Base-by-base conservation (phyloP, 225 moss, liverwort and hornwort genomes). In the Pseudoscleropodium purum region DNA sequence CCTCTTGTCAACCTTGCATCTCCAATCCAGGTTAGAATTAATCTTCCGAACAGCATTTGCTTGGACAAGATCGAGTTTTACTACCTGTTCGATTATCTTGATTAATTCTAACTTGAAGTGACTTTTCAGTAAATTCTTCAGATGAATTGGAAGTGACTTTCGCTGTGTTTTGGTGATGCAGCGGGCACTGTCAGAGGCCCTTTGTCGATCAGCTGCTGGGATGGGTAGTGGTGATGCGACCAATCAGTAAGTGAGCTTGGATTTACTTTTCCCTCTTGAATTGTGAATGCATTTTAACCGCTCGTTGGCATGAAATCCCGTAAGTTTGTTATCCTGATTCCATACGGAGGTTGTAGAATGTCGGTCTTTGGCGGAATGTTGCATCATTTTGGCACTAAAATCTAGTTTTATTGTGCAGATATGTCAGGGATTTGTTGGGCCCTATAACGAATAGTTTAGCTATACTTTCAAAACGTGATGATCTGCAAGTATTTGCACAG, bases 201-300 rank as follows among this genome's bases (percentile, higher is more conserved):
- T 99, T 29, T 99, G 99, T 85, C 96, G 97, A 87, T 99, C 99
- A 84, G 99, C 99, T 85, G 97, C 97, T 90, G 99, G 99, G 66
- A 97, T 97, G 99, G 92, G 95, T 83, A 97, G 94, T 89, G 97
- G 97, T 57, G 99, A 97, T 93, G 99, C 96, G 79, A 99, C 97
- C 66, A 97, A 99, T 92, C 99, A 97, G 99, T 99, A 91, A 96
- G 97, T 94, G 85, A 85, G 77, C 54, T 19, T 67, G 45, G 37
- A 51, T 70, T 29, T 86, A 51, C 34, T 49, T 84, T 70, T 77
- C 39, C 63, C 69, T 86, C 65, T 79, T 89, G 81, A 85, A 64
- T 79, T 87, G 81, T 60, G 67, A 59, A 82, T 85, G 51, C 74
- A 82, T n/a, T 78, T 83, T 45, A 66, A 65, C 76, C 70, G 21